These are phyloP conservation scores for Solanum rostratum DNA, from an alignment of 257 asterid genomes.

Conservation along the genomic window DNA sequence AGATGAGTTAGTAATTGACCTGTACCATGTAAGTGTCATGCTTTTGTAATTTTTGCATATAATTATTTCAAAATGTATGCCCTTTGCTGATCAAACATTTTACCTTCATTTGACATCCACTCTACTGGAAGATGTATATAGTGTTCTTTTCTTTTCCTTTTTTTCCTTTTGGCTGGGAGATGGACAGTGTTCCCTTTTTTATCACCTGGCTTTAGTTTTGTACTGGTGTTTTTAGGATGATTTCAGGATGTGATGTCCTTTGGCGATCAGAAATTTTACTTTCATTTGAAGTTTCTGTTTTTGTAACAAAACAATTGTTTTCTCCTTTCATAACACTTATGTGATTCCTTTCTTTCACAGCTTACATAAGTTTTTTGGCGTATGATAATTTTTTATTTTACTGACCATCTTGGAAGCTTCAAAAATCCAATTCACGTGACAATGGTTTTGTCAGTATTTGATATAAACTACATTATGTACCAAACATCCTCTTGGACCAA, in stretches of 20 bases:
- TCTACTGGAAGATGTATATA: background rate
- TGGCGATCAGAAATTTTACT: background rate
- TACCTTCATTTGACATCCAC: background rate
- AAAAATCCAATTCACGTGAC: background rate
- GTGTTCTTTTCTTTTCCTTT: background rate
- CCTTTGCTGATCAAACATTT: background rate
- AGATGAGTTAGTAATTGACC: slow-evolving; percentile 73
- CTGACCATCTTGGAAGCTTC: background rate
- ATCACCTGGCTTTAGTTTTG: background rate
- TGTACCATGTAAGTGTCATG: slow-evolving; percentile 54
- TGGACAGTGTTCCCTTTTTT: background rate
- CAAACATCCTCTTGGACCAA: background rate
- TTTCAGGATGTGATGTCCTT: background rate
- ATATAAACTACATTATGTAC: background rate
- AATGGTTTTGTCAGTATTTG: background rate
- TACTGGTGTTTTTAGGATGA: background rate
- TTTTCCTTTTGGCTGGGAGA: background rate
- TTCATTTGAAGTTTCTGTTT: background rate
- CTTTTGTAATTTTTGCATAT: background rate
- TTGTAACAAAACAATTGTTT: background rate
- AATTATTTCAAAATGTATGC: background rate
- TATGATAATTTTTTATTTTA: background rate
- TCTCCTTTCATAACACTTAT: background rate
- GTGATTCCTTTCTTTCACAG: background rate
- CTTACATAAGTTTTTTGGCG: background rate